A percentile compares a stretch with the other conserved stretches of the same genome.
phyloP scores from a whole-genome alignment of 2,329 filamentous ascomycete species.

The Pyrenochaeta sp. region DNA sequence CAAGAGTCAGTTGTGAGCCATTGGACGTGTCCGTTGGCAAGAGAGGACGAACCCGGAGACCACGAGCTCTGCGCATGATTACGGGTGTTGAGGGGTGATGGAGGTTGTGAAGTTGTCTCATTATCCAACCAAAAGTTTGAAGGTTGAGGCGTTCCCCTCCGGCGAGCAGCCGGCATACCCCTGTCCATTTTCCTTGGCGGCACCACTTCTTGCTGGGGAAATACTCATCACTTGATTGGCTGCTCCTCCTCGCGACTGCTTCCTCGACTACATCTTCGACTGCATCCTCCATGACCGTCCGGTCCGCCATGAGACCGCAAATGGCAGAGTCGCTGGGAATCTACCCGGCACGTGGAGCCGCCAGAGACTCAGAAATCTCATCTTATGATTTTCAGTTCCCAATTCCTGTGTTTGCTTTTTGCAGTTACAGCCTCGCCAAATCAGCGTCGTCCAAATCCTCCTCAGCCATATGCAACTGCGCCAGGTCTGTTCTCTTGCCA shows the following conservation, averaged over 20 bases:
- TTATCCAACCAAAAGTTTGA: constrained; percentile 25
- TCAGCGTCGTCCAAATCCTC: too few species aligned
- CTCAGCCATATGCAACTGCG: too few species aligned
- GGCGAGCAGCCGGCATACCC: constrained; percentile 14
- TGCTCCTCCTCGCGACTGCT: not conserved
- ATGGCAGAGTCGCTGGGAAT: too few species aligned
- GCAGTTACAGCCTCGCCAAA: too few species aligned
- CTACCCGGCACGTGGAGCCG: too few species aligned
- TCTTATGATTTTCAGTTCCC: too few species aligned
- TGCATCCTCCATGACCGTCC: too few species aligned
- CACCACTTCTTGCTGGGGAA: not conserved
- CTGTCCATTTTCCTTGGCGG: constrained; percentile 7
- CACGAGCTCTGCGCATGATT: constrained; percentile 41
- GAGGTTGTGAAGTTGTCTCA: not conserved
- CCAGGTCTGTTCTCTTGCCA: too few species aligned
- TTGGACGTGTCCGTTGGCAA: not conserved
- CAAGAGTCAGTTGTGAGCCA: constrained; percentile 8
- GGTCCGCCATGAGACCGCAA: too few species aligned
- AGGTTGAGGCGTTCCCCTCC: constrained; percentile 13
- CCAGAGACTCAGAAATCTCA: too few species aligned
- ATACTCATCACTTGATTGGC: not conserved
- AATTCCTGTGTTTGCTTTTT: too few species aligned
- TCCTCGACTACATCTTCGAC: not conserved
- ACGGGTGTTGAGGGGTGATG: constrained; percentile 10
- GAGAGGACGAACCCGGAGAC: constrained; percentile 31